These are phyloP conservation scores for Adiantum capillusveneris DNA, from an alignment of 75 land plant species.

Conservation along the genomic window DNA sequence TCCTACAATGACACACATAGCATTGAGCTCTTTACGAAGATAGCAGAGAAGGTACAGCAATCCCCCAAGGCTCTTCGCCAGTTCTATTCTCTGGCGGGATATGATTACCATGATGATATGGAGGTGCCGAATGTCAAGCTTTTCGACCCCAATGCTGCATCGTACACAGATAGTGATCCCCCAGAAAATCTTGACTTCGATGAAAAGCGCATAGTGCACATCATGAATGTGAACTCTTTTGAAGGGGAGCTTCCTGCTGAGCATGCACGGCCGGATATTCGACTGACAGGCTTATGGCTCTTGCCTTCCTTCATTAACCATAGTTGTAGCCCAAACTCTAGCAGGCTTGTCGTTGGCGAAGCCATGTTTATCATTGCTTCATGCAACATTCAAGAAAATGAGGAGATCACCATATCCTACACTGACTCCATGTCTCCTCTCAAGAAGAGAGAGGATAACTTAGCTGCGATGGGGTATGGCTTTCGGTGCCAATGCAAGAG, in stretches of 20 bases:
- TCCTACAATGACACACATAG: neutral
- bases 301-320: constrained; percentile 11
- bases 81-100: neutral
- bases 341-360: constrained; percentile 1
- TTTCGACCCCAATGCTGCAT: neutral
- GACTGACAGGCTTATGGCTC: constrained; percentile 6
- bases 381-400: neutral
- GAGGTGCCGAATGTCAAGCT: neutral
- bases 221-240: neutral
- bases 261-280: neutral
- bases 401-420: constrained; percentile 12
- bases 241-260: neutral
- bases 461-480: neutral
- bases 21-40: neutral
- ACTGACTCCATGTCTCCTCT: neutral
- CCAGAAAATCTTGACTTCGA: neutral
- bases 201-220: neutral
- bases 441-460: neutral
- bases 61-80: neutral
- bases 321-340: constrained; percentile 8
- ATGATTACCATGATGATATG: neutral
- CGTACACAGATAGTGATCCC: neutral
- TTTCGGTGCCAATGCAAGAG: constrained; percentile 11
- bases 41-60: neutral
- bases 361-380: constrained; percentile 9